A percentile compares a stretch with the other conserved stretches of the same genome.
These are phyloP conservation scores for Aspergillus persii DNA, from an alignment of 2,329 filamentous ascomycete genomes.

Conservation along the genomic window DNA sequence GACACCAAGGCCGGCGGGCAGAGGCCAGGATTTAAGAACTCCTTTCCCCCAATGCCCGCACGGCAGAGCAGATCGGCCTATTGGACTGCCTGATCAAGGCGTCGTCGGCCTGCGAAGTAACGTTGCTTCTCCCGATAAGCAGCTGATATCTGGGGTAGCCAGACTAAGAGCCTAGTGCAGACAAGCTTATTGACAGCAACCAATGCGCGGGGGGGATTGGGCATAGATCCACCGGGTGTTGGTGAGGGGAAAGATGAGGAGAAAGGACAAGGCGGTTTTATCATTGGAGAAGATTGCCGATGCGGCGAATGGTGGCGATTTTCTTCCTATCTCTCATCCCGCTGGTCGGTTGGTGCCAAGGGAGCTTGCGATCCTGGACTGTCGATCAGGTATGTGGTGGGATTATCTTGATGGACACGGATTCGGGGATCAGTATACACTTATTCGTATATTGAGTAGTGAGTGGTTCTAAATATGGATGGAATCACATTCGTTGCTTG, in stretches of 20 bases:
- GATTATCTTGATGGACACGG: no score
- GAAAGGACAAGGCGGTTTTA: background rate
- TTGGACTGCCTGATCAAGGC: background rate
- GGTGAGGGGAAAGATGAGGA: slow-evolving; percentile 7
- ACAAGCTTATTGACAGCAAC: slow-evolving; percentile 3
- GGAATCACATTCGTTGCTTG: no score
- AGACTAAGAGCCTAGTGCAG: background rate
- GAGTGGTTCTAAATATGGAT: no score
- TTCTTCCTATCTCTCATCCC: background rate
- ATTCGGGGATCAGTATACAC: no score
- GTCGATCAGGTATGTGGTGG: background rate
- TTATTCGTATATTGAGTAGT: no score
- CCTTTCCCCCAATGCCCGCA: background rate
- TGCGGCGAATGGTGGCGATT: background rate
- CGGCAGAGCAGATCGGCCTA: background rate
- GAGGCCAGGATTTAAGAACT: background rate
- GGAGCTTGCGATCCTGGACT: background rate
- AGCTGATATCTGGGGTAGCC: slow-evolving; percentile 19
- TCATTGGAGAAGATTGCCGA: slow-evolving; percentile 12
- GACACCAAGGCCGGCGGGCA: background rate
- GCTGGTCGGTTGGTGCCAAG: background rate
- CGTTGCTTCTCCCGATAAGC: slow-evolving; percentile 14
- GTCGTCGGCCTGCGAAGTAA: background rate
- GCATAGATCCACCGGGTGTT: background rate
- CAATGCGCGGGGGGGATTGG: background rate